These are phyloP conservation scores for Ogataea henricii DNA, from an alignment of 805 yeast species.

Conservation along the genomic window DNA sequence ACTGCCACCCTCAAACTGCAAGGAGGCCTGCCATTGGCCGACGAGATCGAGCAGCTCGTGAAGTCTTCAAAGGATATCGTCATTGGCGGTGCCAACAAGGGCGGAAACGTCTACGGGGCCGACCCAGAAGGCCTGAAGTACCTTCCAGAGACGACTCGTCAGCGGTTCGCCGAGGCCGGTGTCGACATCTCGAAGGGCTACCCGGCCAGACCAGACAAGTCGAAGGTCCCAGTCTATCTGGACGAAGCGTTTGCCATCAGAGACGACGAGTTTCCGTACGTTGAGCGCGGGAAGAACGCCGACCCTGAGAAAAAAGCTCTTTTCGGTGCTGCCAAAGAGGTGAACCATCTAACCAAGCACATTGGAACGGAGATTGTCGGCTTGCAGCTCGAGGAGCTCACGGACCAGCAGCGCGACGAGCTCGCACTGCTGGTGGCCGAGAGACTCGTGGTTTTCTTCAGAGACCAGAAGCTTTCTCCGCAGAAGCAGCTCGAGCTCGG, in stretches of 20 bases:
- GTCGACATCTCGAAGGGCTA: constrained; percentile 40
- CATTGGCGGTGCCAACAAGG: constrained; percentile 3
- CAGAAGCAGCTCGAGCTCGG: constrained; percentile 47
- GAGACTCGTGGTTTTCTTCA: constrained; percentile 51
- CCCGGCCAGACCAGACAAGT: constrained; percentile 36
- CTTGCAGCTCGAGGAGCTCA: constrained; percentile 43
- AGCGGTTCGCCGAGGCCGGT: constrained; percentile 37
- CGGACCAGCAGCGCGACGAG: constrained; percentile 45
- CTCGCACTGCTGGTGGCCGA: constrained; percentile 47
- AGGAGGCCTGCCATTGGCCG: constrained; percentile 13
- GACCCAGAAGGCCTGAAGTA: constrained; percentile 23
- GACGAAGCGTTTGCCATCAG: constrained; percentile 42
- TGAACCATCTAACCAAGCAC: constrained; percentile 43
- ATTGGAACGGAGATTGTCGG: constrained; percentile 52
- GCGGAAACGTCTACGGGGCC: constrained; percentile 9
- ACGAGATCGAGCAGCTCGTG: constrained; percentile 20
- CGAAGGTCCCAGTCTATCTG: constrained; percentile 36
- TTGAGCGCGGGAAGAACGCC: constrained; percentile 36
- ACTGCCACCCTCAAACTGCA: constrained; percentile 14
- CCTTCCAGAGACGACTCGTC: constrained; percentile 29
- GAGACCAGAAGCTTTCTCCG: constrained; percentile 46
- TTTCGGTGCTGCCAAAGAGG: constrained; percentile 43
- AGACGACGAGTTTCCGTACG: constrained; percentile 34
- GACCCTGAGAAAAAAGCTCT: constrained; percentile 43
- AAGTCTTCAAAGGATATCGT: constrained; percentile 12